These are phyloP conservation scores for Cladorrhinum sp. DNA, from an alignment of 2,329 filamentous ascomycete species.

Conservation along the genomic window DNA sequence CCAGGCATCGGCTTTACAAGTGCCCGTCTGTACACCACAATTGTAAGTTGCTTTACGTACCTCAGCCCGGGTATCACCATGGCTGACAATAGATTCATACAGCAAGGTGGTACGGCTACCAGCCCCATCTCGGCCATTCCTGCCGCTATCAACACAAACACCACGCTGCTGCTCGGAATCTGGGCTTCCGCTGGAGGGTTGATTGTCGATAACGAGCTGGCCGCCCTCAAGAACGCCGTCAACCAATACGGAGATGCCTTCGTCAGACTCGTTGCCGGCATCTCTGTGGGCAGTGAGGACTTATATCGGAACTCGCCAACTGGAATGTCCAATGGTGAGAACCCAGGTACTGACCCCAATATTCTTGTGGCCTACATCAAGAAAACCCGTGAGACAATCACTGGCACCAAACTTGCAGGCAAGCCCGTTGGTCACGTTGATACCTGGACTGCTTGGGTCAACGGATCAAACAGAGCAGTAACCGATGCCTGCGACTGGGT, in stretches of 20 bases:
- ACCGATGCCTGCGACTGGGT: conserved; percentile 72
- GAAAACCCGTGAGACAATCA: conserved; percentile 61
- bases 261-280: conserved; percentile 67
- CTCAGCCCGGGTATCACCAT: neutral
- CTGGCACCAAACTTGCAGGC: conserved; percentile 56
- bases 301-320: conserved; percentile 75
- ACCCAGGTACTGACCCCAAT: conserved; percentile 60
- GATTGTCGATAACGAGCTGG: conserved; percentile 68
- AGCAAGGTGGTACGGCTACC: conserved; percentile 64
- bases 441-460: conserved; percentile 79
- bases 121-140: conserved; percentile 70
- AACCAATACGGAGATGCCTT: conserved; percentile 64
- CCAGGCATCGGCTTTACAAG: conserved; percentile 58
- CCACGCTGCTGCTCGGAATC: conserved; percentile 74
- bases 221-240: conserved; percentile 68
- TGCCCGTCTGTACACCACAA: conserved; percentile 73
- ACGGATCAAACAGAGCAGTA: conserved; percentile 67
- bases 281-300: conserved; percentile 85
- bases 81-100: conserved; percentile 25
- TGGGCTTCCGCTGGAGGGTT: conserved; percentile 71
- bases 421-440: conserved; percentile 78
- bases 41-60: conserved; percentile 41
- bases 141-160: conserved; percentile 78
- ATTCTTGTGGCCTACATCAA: conserved; percentile 67
- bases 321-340: conserved; percentile 61